Evolutionary conservation across 2,329 filamentous ascomycete species (phyloP).

Genomic region (Calonectria pseudoturangicola): DNA sequence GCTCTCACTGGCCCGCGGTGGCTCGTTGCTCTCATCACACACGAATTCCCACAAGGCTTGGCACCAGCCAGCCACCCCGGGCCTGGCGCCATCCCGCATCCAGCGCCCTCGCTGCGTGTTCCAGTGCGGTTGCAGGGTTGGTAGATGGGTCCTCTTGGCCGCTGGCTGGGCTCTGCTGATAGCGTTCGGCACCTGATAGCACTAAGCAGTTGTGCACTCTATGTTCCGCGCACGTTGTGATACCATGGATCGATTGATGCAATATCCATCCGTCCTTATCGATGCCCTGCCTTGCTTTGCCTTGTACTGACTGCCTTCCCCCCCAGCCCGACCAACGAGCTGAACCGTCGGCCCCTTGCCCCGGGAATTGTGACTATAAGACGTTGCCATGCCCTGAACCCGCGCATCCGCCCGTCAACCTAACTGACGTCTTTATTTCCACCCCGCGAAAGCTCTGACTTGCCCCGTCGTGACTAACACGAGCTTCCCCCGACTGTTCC

Average conservation of each 20-base stretch:
- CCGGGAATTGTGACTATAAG: conserved; percentile 48
- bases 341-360: conserved; percentile 32
- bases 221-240: conserved; percentile 16
- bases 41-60: conserved; percentile 42
- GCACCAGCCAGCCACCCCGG: conserved; percentile 44
- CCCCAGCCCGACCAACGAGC: conserved; percentile 19
- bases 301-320: conserved; percentile 21
- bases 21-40: conserved; percentile 38
- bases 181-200: conserved; percentile 38
- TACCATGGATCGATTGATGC: conserved; percentile 42
- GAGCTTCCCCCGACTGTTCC: not conserved
- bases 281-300: conserved; percentile 33
- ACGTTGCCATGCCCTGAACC: conserved; percentile 49
- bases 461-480: conserved; percentile 20
- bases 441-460: conserved; percentile 23
- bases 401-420: conserved; percentile 43
- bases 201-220: conserved; percentile 7
- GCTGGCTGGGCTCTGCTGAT: conserved; percentile 21
- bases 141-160: conserved; percentile 29
- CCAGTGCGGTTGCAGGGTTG: conserved; percentile 37
- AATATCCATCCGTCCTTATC: conserved; percentile 40
- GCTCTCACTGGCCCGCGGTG: conserved; percentile 50
- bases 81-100: conserved; percentile 47
- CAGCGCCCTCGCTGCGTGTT: conserved; percentile 31
- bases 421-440: conserved; percentile 37